Conservation (phyloP, 345 rosid species). For the Salix exigua region DNA sequence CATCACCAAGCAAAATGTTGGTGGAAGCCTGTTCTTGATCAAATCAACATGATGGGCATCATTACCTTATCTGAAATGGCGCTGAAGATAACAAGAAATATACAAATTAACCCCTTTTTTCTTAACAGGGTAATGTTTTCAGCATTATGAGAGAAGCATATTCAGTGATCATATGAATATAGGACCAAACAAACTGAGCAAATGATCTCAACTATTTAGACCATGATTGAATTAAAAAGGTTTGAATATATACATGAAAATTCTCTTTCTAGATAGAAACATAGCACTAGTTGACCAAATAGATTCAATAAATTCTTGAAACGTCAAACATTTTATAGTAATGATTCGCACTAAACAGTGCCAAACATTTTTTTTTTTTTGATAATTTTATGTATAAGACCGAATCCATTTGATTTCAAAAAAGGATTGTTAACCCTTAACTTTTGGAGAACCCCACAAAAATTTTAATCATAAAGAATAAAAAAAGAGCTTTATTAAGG, state of each 20-base stretch:
- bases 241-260: neutral
- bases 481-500: no score
- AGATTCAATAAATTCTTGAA: no score
- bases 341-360: no score
- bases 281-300: neutral
- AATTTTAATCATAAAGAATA: no score
- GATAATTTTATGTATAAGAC: no score
- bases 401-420: no score
- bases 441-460: no score
- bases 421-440: no score
- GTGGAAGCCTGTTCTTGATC: neutral
- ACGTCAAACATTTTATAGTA: no score
- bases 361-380: no score
- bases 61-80: neutral
- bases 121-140: neutral
- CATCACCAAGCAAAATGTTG: neutral
- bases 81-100: neutral
- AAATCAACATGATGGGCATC: neutral
- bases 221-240: neutral
- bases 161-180: neutral
- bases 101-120: neutral
- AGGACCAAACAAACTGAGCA: neutral
- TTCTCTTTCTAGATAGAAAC: neutral
- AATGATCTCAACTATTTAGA: neutral
- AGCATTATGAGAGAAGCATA: neutral